phyloP scores from a whole-genome alignment of 257 asterid genomes.

The Solanum gracilifrons region DNA sequence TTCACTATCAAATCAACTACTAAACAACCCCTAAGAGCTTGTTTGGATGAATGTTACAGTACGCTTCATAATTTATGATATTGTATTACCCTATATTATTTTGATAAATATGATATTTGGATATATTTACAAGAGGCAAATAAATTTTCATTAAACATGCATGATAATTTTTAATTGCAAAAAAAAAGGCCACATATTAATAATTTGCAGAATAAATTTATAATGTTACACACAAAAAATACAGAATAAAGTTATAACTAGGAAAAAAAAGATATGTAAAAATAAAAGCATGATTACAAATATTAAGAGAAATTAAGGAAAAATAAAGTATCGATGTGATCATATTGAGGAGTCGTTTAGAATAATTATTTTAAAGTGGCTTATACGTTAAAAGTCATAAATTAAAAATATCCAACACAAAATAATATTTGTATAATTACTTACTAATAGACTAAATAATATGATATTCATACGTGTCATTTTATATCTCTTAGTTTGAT shows the following conservation, averaged over 20 bases:
- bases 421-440: too few species aligned
- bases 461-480: background rate
- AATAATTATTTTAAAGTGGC: background rate
- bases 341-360: background rate
- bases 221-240: background rate
- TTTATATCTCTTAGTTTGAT: background rate
- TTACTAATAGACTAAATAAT: background rate
- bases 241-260: background rate
- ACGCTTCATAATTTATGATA: too few species aligned
- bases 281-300: background rate
- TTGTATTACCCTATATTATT: background rate
- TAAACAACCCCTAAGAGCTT: background rate
- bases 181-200: background rate
- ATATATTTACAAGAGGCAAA: too few species aligned
- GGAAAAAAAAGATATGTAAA: background rate
- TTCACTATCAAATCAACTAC: too few species aligned
- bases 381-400: too few species aligned
- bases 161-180: too few species aligned
- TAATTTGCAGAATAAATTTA: background rate
- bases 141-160: background rate
- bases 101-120: background rate
- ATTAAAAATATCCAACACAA: background rate
- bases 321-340: background rate
- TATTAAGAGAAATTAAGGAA: background rate
- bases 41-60: background rate